Evolutionary conservation across 371 early-diverging fungal species (phyloP), one percentile per base, ranked within the genome.

Genomic region (Lichtheimia corymbifera): DNA sequence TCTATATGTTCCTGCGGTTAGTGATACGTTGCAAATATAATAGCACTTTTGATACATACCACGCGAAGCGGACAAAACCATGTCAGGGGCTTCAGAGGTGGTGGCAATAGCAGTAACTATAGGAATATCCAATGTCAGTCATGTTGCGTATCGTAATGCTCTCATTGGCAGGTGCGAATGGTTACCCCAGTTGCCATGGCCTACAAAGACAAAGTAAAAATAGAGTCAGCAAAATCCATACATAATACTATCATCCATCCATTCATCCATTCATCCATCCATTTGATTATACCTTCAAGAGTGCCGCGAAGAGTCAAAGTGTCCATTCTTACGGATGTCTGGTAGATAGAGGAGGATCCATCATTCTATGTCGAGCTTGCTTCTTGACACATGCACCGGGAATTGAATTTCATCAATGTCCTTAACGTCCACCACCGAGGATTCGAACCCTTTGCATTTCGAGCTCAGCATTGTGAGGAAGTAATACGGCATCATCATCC

Each of bases 91-190:
- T 87, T 95, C 95, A 63, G 90, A 83, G 63, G 94, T 85, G 78
- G 97, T 97, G 76, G 95, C 95, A 67, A 97, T 88, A 76, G 95
- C 88, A 63, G 97, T 97, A 74, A 97, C 94, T 70, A 68, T 27
- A 54, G n/a, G 42, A 61, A 53, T 15, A 18, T 6, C 18, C 47
- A 4, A 12, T n/a, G 41, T 57, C 22, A 40, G 40, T 49, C 44
- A 18, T 17, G 59, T 28, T 22, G 22, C 22, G 30, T 18, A 18
- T 61, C 53, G 53, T n/a, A 20, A 25, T 53, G 49, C 49, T 35
- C 24, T 47, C 24, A 41, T 18, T 24, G 44, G 54, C n/a, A 5
- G 27, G 11, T 58, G 7, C 35, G 49, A n/a, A 18, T 57, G 25
- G 60, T 69, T 69, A 69, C 69, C 71, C 71, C 71, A 71, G 67